Conservation (phyloP, 768 basidiomycete species). For the Clathrus columnatus region DNA sequence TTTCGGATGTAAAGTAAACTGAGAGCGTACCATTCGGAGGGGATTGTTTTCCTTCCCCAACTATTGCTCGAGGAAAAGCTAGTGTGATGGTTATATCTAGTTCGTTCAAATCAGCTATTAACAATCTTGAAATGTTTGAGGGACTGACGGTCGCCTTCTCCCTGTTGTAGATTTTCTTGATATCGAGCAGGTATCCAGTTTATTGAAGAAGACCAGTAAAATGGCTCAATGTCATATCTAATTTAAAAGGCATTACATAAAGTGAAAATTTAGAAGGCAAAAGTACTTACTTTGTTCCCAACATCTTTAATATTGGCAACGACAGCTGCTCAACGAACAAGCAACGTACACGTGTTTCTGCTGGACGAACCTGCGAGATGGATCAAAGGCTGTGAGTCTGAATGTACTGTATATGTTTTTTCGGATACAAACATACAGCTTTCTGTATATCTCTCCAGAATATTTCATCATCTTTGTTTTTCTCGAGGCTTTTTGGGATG, state of each 20-base stretch:
- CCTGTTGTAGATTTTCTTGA: conserved; percentile 36
- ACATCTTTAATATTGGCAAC: conserved; percentile 43
- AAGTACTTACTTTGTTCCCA: conserved; percentile 40
- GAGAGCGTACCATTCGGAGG: not conserved
- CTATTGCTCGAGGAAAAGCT: conserved; percentile 36
- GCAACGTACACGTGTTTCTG: conserved; percentile 34
- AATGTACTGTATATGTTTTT: not conserved
- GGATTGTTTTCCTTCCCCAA: conserved; percentile 9
- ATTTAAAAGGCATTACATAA: not conserved
- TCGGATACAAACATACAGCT: conserved; percentile 27
- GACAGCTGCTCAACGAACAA: conserved; percentile 44
- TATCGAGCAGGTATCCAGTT: conserved; percentile 65
- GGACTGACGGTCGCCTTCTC: conserved; percentile 44
- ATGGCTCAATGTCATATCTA: conserved; percentile 51
- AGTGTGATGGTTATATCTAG: conserved; percentile 52
- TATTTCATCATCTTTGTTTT: conserved; percentile 15
- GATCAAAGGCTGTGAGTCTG: not conserved
- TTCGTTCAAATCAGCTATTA: conserved; percentile 17
- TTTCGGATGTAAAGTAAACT: not conserved
- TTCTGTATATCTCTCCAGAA: conserved; percentile 29
- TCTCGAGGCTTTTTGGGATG: not conserved
- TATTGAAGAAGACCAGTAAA: conserved; percentile 54
- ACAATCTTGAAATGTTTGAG: not conserved
- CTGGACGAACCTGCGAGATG: conserved; percentile 23
- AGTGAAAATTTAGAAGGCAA: not conserved